Conservation (phyloP, 2,329 filamentous ascomycete genomes). For the Scolecobasidium constrictum region DNA sequence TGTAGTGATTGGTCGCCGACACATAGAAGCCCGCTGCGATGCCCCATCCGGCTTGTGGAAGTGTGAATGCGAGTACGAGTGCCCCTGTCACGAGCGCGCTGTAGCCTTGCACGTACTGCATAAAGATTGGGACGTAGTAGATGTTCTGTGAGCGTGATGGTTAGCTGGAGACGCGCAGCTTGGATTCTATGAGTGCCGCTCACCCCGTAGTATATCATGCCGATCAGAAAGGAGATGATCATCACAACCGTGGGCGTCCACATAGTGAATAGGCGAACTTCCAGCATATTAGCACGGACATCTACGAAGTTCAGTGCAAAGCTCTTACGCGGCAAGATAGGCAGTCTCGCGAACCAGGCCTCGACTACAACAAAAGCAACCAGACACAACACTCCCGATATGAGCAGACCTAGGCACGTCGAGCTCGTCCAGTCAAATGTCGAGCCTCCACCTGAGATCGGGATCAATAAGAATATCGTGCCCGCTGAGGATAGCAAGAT, state of each 20-base stretch:
- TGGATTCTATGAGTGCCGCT: no score
- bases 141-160: no score
- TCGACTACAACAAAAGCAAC: conserved; percentile 43
- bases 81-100: conserved; percentile 38
- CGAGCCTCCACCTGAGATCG: conserved; percentile 49
- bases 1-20: conserved; percentile 45
- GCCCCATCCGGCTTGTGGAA: conserved; percentile 35
- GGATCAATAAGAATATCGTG: conserved; percentile 51
- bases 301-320: conserved; percentile 8
- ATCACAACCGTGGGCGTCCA: conserved; percentile 45
- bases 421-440: conserved; percentile 47
- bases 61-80: conserved; percentile 39
- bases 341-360: conserved; percentile 43
- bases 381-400: conserved; percentile 35
- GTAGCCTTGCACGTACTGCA: conserved; percentile 44
- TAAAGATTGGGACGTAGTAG: conserved; percentile 52
- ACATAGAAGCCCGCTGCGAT: conserved; percentile 47
- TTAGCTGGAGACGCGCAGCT: no score
- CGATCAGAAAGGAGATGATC: conserved; percentile 48
- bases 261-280: conserved; percentile 39
- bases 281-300: no score
- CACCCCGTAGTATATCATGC: conserved; percentile 47
- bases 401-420: conserved; percentile 49
- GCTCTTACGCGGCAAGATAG: conserved; percentile 42
- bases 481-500: conserved; percentile 43